These are phyloP conservation scores for Pichia membranifaciens DNA, from an alignment of 805 yeast species.

Conservation along the genomic window DNA sequence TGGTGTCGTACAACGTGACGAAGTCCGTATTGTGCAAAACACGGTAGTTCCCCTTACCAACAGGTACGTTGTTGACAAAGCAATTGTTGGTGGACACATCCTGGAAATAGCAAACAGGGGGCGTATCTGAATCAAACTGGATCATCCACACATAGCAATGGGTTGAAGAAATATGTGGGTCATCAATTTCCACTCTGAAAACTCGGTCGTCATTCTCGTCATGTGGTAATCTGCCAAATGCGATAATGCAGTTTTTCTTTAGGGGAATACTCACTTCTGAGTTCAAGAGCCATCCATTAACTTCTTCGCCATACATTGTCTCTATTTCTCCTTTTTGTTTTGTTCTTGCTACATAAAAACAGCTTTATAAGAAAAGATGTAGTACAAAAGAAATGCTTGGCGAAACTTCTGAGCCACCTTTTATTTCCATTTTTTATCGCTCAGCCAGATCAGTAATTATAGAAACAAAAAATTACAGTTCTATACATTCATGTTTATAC, in stretches of 20 bases:
- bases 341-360: no score
- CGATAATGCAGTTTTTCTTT: constrained; percentile 30
- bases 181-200: constrained; percentile 3
- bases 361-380: no score
- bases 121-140: constrained; percentile 42
- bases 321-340: no score
- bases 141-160: constrained; percentile 37
- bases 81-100: constrained; percentile 51
- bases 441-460: not conserved
- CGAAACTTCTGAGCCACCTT: not conserved
- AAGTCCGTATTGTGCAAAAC: constrained; percentile 33
- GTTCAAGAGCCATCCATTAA: not conserved
- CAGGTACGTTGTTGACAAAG: constrained; percentile 34
- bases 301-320: not conserved
- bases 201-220: constrained; percentile 22
- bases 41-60: constrained; percentile 27
- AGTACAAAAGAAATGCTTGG: not conserved
- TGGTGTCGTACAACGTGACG: constrained; percentile 33
- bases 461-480: not conserved
- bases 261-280: constrained; percentile 8
- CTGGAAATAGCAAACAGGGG: constrained; percentile 44
- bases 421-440: not conserved
- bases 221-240: constrained; percentile 38
- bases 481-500: not conserved
- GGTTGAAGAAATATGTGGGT: constrained; percentile 35